Base-by-base conservation (phyloP, 805 yeast species). In the Saccharomycopsis babjevae region DNA sequence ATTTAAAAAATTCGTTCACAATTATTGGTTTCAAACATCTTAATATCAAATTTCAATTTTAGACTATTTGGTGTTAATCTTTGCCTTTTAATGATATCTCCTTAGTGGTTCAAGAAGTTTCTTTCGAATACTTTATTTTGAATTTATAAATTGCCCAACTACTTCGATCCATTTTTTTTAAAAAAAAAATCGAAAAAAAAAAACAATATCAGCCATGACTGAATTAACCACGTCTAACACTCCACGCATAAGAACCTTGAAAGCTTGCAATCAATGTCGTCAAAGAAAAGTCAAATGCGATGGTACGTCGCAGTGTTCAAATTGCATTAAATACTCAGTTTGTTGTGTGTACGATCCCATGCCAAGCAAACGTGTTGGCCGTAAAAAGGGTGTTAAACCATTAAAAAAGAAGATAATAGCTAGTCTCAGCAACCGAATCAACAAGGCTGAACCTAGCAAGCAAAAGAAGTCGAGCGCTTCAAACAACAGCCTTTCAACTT, bases 221-320 rank as follows among this genome's bases (percentile, higher is more conserved):
- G 32, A 46, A 46, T 22, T 46, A 46, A 46, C 52, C n/a, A 28
- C 52, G 13, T 25, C 52, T 11, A 57, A 57, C 22, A 50, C 57
- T 16, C 34, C 52, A 10, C 54, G 64, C 16, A 60, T 60, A 20
- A 59, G 64, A 59, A 59, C 64, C 8, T 50, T 57, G 20, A 59
- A 60, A 32, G 64, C 64, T 30, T 62, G 64, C 59, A 62, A 62
- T 50, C 50, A 62, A 32, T 62, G 64, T 50, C 62, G 64, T 13
- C 62, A 54, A 54, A 50, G 64, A n/a, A 62, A 62, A 34, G 64
- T 62, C 52, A 59, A 60, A 50, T 62, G 64, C 57, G 54, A 62
- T 22, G 64, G 64, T 25, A 20, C 22, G n/a, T 16, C 30, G n/a
- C 58, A 50, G 22, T 62, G 64, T 28, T 39, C 25, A n/a, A 62